Evolutionary conservation across 2,329 filamentous ascomycete genomes (phyloP), one percentile per base, ranked within the genome.

Genomic region (Colletotrichum trifolii): DNA sequence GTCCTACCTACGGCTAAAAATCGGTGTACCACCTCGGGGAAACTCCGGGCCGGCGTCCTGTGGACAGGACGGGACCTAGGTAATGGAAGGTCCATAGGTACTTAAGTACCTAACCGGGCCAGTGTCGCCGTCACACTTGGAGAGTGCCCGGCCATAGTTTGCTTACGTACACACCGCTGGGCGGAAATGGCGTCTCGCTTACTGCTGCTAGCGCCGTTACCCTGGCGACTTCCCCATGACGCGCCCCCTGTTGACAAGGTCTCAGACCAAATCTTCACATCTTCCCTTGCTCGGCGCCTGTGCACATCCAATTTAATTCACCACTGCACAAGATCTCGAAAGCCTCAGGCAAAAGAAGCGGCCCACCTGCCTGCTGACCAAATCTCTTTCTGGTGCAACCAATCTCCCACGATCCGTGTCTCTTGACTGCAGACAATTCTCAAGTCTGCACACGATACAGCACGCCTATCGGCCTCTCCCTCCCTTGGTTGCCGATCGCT

Each of bases 231-330:
- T 4, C 12, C 10, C 15, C 47, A 47, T 47, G 60, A 42, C 64
- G 55, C 33, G 39, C 17, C 43, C 39, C 46, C 54, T 64, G 66
- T 67, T 58, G 57, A 60, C 48, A 46, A 38, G 61, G 45, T 43
- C 43, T 48, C 43, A 39, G 43, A 48, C 42, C 54, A 52, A 50
- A 40, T 38, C 48, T 34, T 53, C 34, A 38, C 36, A 33, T 35
- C 45, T 36, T 64, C 40, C 59, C 52, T 54, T 60, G 48, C 55
- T 59, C 43, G 25, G 25, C 25, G 25, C 25, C 25, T 5, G 25
- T 4, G 4, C 25, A 25, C 25, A 25, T 25, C 25, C 25, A 25
- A 25, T 25, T 25, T 25, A 25, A 25, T 25, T 25, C 56, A 66
- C 59, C 53, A 60, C 40, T 52, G 33, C 48, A 56, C 36, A 25